Conservation (phyloP, 768 basidiomycete genomes). For the Hericium erinaceus region DNA sequence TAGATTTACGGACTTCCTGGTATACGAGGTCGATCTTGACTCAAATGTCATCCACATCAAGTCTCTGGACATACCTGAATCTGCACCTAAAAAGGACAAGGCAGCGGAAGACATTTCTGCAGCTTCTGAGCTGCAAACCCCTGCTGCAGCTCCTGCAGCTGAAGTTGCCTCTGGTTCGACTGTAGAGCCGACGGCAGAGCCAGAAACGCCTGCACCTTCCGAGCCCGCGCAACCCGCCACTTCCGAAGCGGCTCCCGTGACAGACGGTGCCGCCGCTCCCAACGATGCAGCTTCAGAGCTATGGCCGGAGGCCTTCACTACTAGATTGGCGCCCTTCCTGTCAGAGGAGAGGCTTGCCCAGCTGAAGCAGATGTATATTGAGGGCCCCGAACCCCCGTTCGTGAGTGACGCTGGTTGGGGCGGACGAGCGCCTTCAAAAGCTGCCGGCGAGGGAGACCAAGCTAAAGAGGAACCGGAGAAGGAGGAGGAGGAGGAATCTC, state of each 20-base stretch:
- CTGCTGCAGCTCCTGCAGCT: constrained; percentile 10
- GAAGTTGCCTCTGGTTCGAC: not conserved
- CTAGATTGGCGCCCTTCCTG: constrained; percentile 52
- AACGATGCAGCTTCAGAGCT: constrained; percentile 27
- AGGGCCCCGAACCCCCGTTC: constrained; percentile 73
- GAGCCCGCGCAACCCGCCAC: not conserved
- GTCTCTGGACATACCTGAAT: constrained; percentile 62
- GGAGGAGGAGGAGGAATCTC: constrained; percentile 17
- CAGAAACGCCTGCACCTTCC: not conserved
- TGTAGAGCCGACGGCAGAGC: not conserved
- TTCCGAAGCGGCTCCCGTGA: constrained; percentile 7
- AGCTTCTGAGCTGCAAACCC: not conserved
- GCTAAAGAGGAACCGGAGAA: constrained; percentile 6
- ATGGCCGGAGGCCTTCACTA: constrained; percentile 60
- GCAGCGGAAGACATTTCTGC: constrained; percentile 18
- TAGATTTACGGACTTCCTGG: constrained; percentile 96
- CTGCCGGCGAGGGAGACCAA: constrained; percentile 16
- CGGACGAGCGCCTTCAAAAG: constrained; percentile 31
- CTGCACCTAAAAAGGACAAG: constrained; percentile 34
- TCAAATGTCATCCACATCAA: constrained; percentile 76
- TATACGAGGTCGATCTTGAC: constrained; percentile 82
- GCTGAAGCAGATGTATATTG: constrained; percentile 66
- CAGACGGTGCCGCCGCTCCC: constrained; percentile 12
- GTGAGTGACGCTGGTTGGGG: constrained; percentile 72
- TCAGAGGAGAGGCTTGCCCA: constrained; percentile 47